These are phyloP conservation scores for Pythium brachiatum DNA, from an alignment of 352 stramenopile species.

Conservation along the genomic window DNA sequence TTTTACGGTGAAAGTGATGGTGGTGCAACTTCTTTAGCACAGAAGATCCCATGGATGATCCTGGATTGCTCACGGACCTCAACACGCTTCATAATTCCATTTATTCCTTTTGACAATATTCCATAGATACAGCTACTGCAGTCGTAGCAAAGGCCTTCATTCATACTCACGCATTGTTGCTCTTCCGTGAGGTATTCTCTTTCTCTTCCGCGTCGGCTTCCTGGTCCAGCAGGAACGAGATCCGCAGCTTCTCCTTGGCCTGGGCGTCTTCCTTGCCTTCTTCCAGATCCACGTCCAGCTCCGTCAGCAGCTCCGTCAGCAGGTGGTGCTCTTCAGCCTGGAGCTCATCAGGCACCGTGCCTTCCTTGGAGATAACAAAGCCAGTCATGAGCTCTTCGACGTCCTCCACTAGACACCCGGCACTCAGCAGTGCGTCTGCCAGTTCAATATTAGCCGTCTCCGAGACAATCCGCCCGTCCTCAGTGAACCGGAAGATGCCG, in stretches of 20 bases:
- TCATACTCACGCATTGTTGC: conserved; percentile 16
- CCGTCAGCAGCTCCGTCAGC: conserved; percentile 22
- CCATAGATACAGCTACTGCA: neutral
- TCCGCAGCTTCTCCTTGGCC: conserved; percentile 29
- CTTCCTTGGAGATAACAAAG: conserved; percentile 20
- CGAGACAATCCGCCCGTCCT: conserved; percentile 21
- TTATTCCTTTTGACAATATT: neutral
- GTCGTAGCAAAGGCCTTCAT: too few relatives aligned
- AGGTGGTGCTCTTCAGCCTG: conserved; percentile 25
- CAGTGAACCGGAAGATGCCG: conserved; percentile 23
- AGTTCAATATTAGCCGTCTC: conserved; percentile 26
- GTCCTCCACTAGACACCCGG: conserved; percentile 22
- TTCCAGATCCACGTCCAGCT: conserved; percentile 20
- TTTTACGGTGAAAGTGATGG: too few relatives aligned
- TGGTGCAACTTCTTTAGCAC: too few relatives aligned
- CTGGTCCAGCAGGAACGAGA: conserved; percentile 24
- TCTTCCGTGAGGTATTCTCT: conserved; percentile 3
- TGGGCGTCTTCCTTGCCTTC: conserved; percentile 13
- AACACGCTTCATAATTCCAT: too few relatives aligned
- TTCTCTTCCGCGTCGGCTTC: conserved; percentile 24
- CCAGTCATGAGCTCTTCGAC: conserved; percentile 24
- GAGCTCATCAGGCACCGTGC: conserved; percentile 20
- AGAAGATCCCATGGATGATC: too few relatives aligned
- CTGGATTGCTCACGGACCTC: too few relatives aligned
- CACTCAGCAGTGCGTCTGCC: conserved; percentile 21